phyloP scores from a whole-genome alignment of 2,329 filamentous ascomycete species.

The Aureobasidium melanogenum region DNA sequence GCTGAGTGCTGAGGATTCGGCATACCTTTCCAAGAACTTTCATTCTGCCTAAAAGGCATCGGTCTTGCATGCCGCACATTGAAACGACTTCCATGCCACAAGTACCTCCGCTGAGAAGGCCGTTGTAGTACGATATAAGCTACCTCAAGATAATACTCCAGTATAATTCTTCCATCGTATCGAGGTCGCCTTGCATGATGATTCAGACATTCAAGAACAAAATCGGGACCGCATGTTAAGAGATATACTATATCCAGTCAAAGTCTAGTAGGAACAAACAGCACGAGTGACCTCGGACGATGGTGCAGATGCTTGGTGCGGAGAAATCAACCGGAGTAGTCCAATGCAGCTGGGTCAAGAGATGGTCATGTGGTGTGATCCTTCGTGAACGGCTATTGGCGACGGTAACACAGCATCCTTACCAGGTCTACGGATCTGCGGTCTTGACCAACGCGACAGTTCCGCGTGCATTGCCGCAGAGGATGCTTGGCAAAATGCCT shows the following conservation, averaged over 20 bases:
- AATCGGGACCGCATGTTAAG: too few relatives aligned
- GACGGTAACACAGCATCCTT: neutral
- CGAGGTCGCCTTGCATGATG: neutral
- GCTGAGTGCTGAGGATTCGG: neutral
- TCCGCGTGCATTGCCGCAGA: neutral
- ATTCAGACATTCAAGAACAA: neutral
- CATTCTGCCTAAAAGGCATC: conserved; percentile 3
- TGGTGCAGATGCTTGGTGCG: neutral
- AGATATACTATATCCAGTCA: too few relatives aligned
- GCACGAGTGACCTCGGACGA: neutral
- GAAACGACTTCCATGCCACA: neutral
- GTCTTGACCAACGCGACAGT: neutral
- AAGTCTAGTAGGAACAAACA: neutral
- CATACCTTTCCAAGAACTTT: neutral
- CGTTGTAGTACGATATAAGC: neutral
- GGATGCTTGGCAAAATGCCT: neutral
- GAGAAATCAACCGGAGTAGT: neutral
- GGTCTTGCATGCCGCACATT: neutral
- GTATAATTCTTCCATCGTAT: neutral
- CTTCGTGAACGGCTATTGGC: neutral
- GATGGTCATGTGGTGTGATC: neutral
- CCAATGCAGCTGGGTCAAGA: neutral
- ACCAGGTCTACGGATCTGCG: neutral
- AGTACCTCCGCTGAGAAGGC: neutral
- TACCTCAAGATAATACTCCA: too few relatives aligned